Conservation (phyloP, 1,284 basidiomycete genomes). For the Macrocystidia cucumis region DNA sequence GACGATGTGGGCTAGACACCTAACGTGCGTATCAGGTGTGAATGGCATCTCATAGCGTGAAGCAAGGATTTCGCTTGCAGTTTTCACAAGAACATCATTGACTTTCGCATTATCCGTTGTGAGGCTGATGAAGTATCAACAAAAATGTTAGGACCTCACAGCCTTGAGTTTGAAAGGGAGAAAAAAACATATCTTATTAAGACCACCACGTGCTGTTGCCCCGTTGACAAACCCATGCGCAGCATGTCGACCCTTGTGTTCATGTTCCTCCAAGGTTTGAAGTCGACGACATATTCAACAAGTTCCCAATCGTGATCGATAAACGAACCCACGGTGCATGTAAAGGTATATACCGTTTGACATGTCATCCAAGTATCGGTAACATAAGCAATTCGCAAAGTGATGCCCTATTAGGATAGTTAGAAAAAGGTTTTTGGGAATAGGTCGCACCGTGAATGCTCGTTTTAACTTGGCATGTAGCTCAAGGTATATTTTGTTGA, state of each 20-base stretch:
- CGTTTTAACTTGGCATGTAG: too few species aligned
- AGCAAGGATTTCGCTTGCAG: slow-evolving; percentile 12
- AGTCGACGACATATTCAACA: slow-evolving; percentile 20
- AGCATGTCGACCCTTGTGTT: slow-evolving; percentile 19
- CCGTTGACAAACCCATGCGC: slow-evolving; percentile 17
- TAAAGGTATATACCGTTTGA: slow-evolving; percentile 23
- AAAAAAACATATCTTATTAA: slow-evolving; percentile 21
- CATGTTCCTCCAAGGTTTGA: slow-evolving; percentile 20
- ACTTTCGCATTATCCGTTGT: slow-evolving; percentile 22
- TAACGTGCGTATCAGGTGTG: slow-evolving; percentile 15
- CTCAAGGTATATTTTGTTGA: too few species aligned
- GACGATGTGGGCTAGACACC: slow-evolving; percentile 23
- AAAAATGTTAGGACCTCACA: not conserved
- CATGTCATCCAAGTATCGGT: slow-evolving; percentile 22
- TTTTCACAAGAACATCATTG: slow-evolving; percentile 19
- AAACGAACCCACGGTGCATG: slow-evolving; percentile 17
- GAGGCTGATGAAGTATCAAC: slow-evolving; percentile 17
- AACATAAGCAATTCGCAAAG: slow-evolving; percentile 18
- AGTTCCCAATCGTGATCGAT: slow-evolving; percentile 22
- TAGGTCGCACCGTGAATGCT: too few species aligned
- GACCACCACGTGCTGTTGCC: slow-evolving; percentile 11
- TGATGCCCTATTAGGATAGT: too few species aligned
- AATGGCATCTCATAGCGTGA: slow-evolving; percentile 12
- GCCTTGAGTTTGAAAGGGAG: slow-evolving; percentile 4
- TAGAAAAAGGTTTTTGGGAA: too few species aligned